Conservation (phyloP, 352 stramenopile genomes). For the Phytophthora pini region DNA sequence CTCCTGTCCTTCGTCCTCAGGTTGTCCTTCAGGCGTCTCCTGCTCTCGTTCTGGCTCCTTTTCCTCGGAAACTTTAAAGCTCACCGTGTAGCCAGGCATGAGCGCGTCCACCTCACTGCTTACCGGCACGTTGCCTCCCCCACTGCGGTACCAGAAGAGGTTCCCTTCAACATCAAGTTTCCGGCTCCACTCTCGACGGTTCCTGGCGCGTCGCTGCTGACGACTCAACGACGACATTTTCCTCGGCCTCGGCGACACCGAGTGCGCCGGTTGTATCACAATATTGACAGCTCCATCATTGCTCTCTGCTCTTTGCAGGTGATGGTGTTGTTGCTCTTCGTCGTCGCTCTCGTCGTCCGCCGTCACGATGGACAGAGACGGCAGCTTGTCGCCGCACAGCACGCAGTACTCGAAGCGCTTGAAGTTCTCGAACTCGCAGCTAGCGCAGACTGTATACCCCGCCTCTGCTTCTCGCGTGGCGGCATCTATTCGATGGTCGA, state of each 20-base stretch:
- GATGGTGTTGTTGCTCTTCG: conserved; percentile 14
- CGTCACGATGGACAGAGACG: conserved; percentile 26
- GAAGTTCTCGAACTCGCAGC: conserved; percentile 83
- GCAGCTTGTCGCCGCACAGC: conserved; percentile 66
- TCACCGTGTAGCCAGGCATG: conserved; percentile 37
- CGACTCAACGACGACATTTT: conserved; percentile 48
- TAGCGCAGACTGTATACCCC: conserved; percentile 51
- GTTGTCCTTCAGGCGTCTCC: conserved; percentile 5
- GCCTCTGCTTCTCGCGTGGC: conserved; percentile 65
- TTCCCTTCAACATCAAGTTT: conserved; percentile 66
- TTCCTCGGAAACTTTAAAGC: conserved; percentile 39
- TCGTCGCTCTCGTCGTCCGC: conserved; percentile 35
- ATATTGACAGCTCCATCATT: conserved; percentile 16
- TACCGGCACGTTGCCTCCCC: conserved; percentile 19
- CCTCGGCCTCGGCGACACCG: conserved; percentile 27
- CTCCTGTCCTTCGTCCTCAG: conserved; percentile 10
- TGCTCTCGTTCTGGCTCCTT: conserved; percentile 21
- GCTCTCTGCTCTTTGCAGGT: conserved; percentile 7
- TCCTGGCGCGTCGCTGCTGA: conserved; percentile 47
- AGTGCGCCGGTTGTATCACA: conserved; percentile 8
- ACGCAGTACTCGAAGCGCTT: conserved; percentile 67
- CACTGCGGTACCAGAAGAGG: conserved; percentile 64
- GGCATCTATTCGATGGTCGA: conserved; percentile 72
- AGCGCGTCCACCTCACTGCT: conserved; percentile 19
- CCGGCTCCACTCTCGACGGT: conserved; percentile 73